A percentile compares a stretch with the other conserved stretches of the same genome.
Evolutionary conservation across 169 alveolate species (phyloP).

Genomic region (Fabrea salina): DNA sequence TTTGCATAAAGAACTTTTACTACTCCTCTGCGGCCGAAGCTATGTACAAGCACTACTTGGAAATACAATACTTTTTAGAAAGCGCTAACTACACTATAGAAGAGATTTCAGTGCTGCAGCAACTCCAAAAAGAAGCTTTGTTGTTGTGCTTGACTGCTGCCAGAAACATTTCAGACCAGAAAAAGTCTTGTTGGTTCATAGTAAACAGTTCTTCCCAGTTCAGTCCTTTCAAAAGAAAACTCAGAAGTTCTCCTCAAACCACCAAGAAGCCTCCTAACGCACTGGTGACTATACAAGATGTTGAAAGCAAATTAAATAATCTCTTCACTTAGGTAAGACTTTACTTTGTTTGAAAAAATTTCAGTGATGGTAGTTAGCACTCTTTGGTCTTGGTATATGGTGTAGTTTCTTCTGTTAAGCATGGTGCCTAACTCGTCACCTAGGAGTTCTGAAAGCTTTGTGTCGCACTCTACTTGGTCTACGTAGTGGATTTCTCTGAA

Average conservation of each 20-base stretch:
- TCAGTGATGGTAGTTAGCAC: neutral
- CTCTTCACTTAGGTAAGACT: no score
- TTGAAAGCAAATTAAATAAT: no score
- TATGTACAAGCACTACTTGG: neutral
- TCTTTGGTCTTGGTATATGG: neutral
- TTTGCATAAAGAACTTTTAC: neutral
- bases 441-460: neutral
- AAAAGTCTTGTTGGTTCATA: neutral
- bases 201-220: neutral
- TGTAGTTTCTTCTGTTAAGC: neutral
- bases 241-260: neutral
- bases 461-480: neutral
- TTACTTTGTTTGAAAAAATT: neutral
- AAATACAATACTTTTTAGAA: neutral
- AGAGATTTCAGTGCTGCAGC: neutral
- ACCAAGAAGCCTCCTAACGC: no score
- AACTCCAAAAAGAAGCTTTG: neutral
- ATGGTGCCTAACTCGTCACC: neutral
- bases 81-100: neutral
- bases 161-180: neutral
- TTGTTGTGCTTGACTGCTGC: neutral
- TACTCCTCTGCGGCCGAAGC: neutral
- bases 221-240: neutral
- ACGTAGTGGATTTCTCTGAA: neutral
- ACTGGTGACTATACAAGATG: no score